These are phyloP conservation scores for Chaetoceros tenuissimus DNA, from an alignment of 108 stramenopile species.

Conservation along the genomic window DNA sequence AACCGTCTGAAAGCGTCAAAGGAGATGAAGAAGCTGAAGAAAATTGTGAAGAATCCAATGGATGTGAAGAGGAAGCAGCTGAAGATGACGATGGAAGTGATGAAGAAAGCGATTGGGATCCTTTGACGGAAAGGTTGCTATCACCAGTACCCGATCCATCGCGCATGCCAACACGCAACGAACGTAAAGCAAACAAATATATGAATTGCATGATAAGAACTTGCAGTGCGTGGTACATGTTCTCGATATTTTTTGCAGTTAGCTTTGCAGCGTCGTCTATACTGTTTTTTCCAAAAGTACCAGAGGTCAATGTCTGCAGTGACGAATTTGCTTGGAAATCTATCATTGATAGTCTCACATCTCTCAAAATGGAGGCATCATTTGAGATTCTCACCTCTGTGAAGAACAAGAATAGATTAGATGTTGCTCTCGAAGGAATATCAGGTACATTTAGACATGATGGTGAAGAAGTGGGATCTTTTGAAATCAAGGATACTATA, in stretches of 20 bases:
- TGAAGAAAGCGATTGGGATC: background rate
- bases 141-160: constrained; percentile 12
- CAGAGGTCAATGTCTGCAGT: constrained; percentile 79
- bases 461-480: constrained; percentile 58
- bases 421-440: constrained; percentile 50
- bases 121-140: constrained; percentile 7
- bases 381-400: constrained; percentile 77
- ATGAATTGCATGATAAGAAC: constrained; percentile 33
- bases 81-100: background rate
- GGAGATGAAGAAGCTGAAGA: background rate
- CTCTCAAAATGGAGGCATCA: constrained; percentile 56
- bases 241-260: constrained; percentile 27
- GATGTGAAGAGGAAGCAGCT: background rate
- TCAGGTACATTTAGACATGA: constrained; percentile 62
- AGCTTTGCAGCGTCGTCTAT: constrained; percentile 29
- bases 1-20: background rate
- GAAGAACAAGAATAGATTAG: constrained; percentile 72
- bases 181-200: constrained; percentile 8
- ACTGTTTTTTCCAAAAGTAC: constrained; percentile 55
- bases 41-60: background rate
- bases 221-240: constrained; percentile 29
- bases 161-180: constrained; percentile 3
- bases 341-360: constrained; percentile 63
- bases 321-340: constrained; percentile 71
- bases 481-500: constrained; percentile 49